Percentiles rank a stretch among this genome's conserved stretches.
These are phyloP conservation scores for Penicillium angulare DNA, from an alignment of 495 filamentous ascomycete genomes.

Conservation along the genomic window DNA sequence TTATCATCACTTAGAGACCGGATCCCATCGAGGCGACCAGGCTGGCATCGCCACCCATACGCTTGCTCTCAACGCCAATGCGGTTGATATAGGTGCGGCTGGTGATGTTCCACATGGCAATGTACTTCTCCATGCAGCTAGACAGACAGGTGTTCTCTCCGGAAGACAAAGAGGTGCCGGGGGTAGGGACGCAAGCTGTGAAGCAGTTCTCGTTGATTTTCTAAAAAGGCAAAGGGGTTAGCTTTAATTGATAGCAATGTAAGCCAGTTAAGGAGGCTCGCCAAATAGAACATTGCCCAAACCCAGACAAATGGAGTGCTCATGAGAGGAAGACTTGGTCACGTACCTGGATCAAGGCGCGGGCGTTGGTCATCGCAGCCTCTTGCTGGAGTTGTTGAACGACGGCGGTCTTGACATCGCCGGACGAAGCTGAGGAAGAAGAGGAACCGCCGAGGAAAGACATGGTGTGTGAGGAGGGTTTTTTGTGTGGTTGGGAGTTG, in stretches of 20 bases:
- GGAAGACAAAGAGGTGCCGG: constrained; percentile 70
- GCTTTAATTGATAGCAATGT: background rate
- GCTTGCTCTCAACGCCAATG: constrained; percentile 62
- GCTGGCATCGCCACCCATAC: constrained; percentile 25
- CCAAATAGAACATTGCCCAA: too few species aligned
- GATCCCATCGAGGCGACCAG: constrained; percentile 29
- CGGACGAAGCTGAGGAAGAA: constrained; percentile 39
- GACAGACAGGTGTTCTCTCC: constrained; percentile 76
- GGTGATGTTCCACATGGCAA: constrained; percentile 85
- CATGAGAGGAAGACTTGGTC: too few species aligned
- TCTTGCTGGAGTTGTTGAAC: constrained; percentile 74
- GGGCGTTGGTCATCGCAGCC: constrained; percentile 71
- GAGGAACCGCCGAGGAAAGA: constrained; percentile 41
- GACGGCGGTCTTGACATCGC: constrained; percentile 65
- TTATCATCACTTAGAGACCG: constrained; percentile 11
- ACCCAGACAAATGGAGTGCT: too few species aligned
- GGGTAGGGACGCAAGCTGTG: constrained; percentile 85
- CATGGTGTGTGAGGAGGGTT: constrained; percentile 30
- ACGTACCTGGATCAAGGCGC: constrained; percentile 69
- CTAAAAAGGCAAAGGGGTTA: constrained; percentile 39
- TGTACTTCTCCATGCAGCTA: constrained; percentile 97
- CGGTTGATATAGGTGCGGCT: constrained; percentile 70
- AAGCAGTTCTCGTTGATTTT: constrained; percentile 98
- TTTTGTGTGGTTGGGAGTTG: constrained; percentile 1
- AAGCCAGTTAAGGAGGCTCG: too few species aligned